Evolutionary conservation across 1,284 basidiomycete species (phyloP), one percentile per base, ranked within the genome.

Genomic region (Singerocomus inundabilis): DNA sequence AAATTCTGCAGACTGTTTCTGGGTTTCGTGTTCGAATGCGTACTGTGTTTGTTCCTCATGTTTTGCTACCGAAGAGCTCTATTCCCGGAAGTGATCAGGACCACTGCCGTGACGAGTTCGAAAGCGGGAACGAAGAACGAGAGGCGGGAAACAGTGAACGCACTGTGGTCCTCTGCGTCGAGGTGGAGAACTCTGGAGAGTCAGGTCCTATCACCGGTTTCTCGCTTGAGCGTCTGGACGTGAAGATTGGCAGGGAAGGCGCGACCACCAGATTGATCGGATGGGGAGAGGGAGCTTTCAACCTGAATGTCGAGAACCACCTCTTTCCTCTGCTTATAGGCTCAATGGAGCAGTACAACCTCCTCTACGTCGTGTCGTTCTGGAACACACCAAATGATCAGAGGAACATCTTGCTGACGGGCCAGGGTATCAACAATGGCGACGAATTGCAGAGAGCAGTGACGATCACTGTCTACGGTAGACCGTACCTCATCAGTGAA

Each of bases 11-110:
- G 38, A 85, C 88, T 0, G 83, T 85, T 4, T 88, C 88, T 13
- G 91, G 91, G 2, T 87, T 95, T 65, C 79, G 83, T 24, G 88
- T 95, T 16, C 82, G 91, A 30, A 93, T 94, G 91, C 80, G 91
- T 18, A 93, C 91, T 0, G 83, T 92, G 7, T 91, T 93, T 58
- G 82, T 93, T 3, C 92, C 91, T 0, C 85, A 91, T 58, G 80
- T 93, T 16, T 73, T 84, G 48, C 71, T 84, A 5, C 78, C 81
- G 12, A 62, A 60, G 25, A 54, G 61, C 29, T 29, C 52, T 25
- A 5, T 52, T 32, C 42, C 57, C 16, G 55, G 46, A 21, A 37
- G 47, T 0, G 59, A 56, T 31, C 63, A 57, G 2, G 59, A 65
- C 29, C 67, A 70, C 32, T 64, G 65, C 37, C 52, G 68, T 1